phyloP scores from a whole-genome alignment of 2,329 filamentous ascomycete species.

The Fusarium sp. region DNA sequence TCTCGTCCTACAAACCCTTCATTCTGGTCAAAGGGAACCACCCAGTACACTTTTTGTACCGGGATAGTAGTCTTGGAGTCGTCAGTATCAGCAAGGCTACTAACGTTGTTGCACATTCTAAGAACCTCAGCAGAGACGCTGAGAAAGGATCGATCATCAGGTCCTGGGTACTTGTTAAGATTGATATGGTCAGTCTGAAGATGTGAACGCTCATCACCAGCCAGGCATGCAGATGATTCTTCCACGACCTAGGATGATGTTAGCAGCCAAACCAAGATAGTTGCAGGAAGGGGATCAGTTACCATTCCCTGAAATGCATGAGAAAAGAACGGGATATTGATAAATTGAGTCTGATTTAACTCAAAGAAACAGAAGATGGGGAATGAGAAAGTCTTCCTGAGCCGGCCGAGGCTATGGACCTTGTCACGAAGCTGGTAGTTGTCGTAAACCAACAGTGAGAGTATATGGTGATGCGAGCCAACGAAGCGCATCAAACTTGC shows the following conservation, averaged over 20 bases:
- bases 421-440: neutral
- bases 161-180: neutral
- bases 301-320: neutral
- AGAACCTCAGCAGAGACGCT: neutral
- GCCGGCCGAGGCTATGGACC: neutral
- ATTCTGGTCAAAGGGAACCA: neutral
- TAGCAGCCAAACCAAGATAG: neutral
- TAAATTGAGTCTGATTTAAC: neutral
- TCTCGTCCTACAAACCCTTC: neutral
- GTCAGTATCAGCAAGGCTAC: too few species aligned
- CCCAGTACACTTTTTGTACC: neutral
- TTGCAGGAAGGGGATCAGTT: fast-evolving
- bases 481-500: neutral
- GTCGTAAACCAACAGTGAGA: neutral
- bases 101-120: neutral
- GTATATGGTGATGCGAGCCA: neutral
- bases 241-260: neutral
- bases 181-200: neutral
- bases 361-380: neutral
- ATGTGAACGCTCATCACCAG: neutral
- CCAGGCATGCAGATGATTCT: neutral
- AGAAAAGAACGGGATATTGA: neutral
- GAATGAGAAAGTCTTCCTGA: neutral
- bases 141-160: neutral
- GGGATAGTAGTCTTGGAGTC: too few species aligned